phyloP scores from a whole-genome alignment of 371 early-diverging fungal species.

The Nosema bombycis region DNA sequence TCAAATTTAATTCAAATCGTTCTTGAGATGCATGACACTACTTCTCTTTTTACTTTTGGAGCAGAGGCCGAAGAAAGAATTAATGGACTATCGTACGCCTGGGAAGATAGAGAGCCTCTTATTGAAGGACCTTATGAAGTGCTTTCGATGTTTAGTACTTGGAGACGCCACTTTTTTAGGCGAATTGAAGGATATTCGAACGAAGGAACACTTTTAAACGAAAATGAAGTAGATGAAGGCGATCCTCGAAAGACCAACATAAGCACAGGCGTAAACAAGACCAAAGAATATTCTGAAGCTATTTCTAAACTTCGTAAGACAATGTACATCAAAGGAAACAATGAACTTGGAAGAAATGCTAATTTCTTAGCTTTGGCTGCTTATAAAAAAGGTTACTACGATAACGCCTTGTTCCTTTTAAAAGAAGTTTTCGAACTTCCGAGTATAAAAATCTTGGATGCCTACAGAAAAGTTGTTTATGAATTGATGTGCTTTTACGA shows the following conservation, averaged over 20 bases:
- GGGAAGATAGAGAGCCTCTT: slow-evolving; percentile 54
- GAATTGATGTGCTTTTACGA: slow-evolving; percentile 56
- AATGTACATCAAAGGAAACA: slow-evolving; percentile 49
- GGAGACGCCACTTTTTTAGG: slow-evolving; percentile 34
- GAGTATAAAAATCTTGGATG: slow-evolving; percentile 63
- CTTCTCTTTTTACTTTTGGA: slow-evolving; percentile 40
- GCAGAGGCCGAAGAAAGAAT: slow-evolving; percentile 42
- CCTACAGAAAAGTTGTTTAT: slow-evolving; percentile 55
- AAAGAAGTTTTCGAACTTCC: slow-evolving; percentile 55
- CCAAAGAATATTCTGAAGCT: slow-evolving; percentile 35
- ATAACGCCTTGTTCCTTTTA: slow-evolving; percentile 49
- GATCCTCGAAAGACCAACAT: not conserved
- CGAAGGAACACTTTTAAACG: not conserved
- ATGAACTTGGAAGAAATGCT: slow-evolving; percentile 56
- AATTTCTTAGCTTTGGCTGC: slow-evolving; percentile 54
- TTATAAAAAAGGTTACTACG: slow-evolving; percentile 30
- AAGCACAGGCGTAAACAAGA: slow-evolving; percentile 27
- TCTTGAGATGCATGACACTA: slow-evolving; percentile 59
- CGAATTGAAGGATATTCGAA: slow-evolving; percentile 10
- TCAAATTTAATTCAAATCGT: slow-evolving; percentile 53
- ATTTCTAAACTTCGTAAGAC: slow-evolving; percentile 22
- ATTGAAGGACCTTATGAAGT: not conserved
- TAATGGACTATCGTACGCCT: slow-evolving; percentile 39
- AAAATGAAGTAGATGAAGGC: not conserved
- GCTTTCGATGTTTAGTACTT: slow-evolving; percentile 21